Evolutionary conservation across 495 filamentous ascomycete species (phyloP), one percentile per base, ranked within the genome.

Genomic region (Aspergillus sparsus): DNA sequence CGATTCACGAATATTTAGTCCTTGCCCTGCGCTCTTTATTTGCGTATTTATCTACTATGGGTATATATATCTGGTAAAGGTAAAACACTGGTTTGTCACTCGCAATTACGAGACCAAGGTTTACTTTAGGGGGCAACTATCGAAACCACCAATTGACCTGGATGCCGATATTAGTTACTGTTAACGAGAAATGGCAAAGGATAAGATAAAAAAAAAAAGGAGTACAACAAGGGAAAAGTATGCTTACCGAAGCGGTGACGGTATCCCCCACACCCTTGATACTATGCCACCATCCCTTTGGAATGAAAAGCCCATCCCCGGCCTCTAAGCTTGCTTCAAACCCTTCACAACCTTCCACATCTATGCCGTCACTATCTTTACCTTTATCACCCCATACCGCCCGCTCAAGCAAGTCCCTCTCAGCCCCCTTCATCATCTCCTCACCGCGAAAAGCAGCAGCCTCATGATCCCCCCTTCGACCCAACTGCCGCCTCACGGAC

Each of bases 121-220:
- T 27, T 27, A 27, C 21, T 27, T 27, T 27, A 27, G 21, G 21
- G 3, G 4, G 37, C 3, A 51, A n/a, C 55, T 54, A 91, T 53
- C 89, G 80, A 61, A 96, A 97, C 93, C 93, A 97, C 93, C 93
- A 97, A 73, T 97, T 97, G 39, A 88, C 88, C 71, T 90, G 37
- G 15, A 52, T 8, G 73, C 32, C 53, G 62, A 65, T 83, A 73
- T 66, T 62, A 74, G 11, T 34, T 63, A 55, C 4, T 18, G 58
- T 53, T 13, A n/a, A 33, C 49, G 32, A 3, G 32, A 44, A 44
- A 3, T 1, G 21, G 21, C 21, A 49, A 42, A 18, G 35, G 11
- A 47, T 5, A 16, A 47, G 27, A 3, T 41, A 13, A 13, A 41
- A 41, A 41, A 10, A 9, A 13, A 41, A 41, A 41, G 2, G 2